Percentiles rank a stretch among this genome's conserved stretches.
These are phyloP conservation scores for Globisporangium takayamanum DNA, from an alignment of 352 stramenopile genomes.

Conservation along the genomic window DNA sequence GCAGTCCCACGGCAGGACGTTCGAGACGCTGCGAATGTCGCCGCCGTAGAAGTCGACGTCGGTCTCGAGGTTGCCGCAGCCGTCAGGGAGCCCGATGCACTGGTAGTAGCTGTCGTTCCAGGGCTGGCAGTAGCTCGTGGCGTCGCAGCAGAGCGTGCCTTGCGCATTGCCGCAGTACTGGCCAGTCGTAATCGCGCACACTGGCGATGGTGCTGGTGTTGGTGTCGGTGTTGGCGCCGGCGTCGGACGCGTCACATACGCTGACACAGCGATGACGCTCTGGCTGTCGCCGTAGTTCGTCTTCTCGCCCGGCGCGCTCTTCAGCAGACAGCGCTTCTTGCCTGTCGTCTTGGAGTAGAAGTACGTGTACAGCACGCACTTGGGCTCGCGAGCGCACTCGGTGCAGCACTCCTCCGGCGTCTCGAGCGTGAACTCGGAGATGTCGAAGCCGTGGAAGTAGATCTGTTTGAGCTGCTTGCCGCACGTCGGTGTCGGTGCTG, in stretches of 20 bases:
- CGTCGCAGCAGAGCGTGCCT: slow-evolving; percentile 9
- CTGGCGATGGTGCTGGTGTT: not conserved
- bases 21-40: slow-evolving; percentile 14
- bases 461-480: slow-evolving; percentile 9
- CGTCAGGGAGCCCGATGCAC: slow-evolving; percentile 14
- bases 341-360: slow-evolving; percentile 11
- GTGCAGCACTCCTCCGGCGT: slow-evolving; percentile 8
- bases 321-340: slow-evolving; percentile 4
- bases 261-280: slow-evolving; percentile 3
- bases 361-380: slow-evolving; percentile 6
- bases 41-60: slow-evolving; percentile 24
- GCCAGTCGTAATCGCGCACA: slow-evolving; percentile 2
- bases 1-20: slow-evolving; percentile 4
- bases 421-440: slow-evolving; percentile 4
- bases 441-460: slow-evolving; percentile 9
- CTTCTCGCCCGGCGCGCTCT: slow-evolving; percentile 6
- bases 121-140: slow-evolving; percentile 23
- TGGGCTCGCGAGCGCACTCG: slow-evolving; percentile 2
- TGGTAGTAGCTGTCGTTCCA: slow-evolving; percentile 28
- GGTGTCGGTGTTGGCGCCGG: not conserved
- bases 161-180: slow-evolving; percentile 21
- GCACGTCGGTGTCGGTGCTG: slow-evolving; percentile 1
- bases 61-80: slow-evolving; percentile 15
- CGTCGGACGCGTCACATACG: slow-evolving; percentile 3
- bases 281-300: slow-evolving; percentile 11